A percentile compares a stretch with the other conserved stretches of the same genome.
These are phyloP conservation scores for Arthrobotrys megalospora DNA, from an alignment of 2,329 filamentous ascomycete genomes.

Conservation along the genomic window DNA sequence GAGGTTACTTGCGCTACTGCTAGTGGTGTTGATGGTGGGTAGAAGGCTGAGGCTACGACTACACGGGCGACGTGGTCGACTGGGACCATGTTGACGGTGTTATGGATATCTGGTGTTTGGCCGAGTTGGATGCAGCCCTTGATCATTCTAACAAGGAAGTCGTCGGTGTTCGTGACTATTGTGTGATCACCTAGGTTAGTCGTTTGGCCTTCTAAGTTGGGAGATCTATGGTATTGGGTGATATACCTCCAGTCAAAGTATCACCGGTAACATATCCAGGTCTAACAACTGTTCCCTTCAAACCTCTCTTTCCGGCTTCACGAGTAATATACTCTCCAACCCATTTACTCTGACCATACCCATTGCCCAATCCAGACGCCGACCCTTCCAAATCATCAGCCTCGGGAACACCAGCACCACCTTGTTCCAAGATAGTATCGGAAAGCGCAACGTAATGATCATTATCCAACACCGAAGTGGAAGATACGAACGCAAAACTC, in stretches of 20 bases:
- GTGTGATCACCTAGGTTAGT: slow-evolving; percentile 12
- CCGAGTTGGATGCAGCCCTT: slow-evolving; percentile 89
- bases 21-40: slow-evolving; percentile 73
- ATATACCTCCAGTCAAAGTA: slow-evolving; percentile 74
- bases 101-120: slow-evolving; percentile 81
- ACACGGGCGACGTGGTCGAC: slow-evolving; percentile 87
- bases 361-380: slow-evolving; percentile 81
- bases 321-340: slow-evolving; percentile 80
- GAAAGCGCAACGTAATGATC: slow-evolving; percentile 85
- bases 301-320: slow-evolving; percentile 82
- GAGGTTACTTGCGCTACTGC: slow-evolving; percentile 82
- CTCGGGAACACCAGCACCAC: slow-evolving; percentile 78
- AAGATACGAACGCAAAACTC: slow-evolving; percentile 84
- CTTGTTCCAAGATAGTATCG: slow-evolving; percentile 73
- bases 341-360: slow-evolving; percentile 95
- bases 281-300: slow-evolving; percentile 81
- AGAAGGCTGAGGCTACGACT: slow-evolving; percentile 80
- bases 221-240: not conserved
- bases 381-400: slow-evolving; percentile 84
- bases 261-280: slow-evolving; percentile 89
- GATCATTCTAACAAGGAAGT: slow-evolving; percentile 87
- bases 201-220: not conserved
- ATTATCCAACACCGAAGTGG: slow-evolving; percentile 85
- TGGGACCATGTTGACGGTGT: slow-evolving; percentile 90
- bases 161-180: slow-evolving; percentile 80